phyloP scores from a whole-genome alignment of 495 filamentous ascomycete species.

The Penicillium psychrofluorescens region DNA sequence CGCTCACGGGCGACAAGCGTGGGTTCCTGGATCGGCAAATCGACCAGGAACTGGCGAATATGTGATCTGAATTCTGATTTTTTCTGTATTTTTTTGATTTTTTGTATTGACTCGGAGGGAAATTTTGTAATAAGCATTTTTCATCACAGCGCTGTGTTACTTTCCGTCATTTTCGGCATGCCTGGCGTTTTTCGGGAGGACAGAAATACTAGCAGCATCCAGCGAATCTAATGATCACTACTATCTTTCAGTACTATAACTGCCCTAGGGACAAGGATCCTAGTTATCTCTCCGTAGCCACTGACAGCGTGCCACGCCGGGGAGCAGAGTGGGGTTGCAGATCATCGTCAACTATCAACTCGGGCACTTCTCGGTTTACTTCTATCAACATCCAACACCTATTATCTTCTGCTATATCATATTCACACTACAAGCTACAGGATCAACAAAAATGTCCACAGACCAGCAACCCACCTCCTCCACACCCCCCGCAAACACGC shows the following conservation, averaged over 20 bases:
- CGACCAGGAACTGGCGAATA: conserved; percentile 87
- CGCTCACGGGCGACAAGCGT: conserved; percentile 72
- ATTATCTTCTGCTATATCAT: no score
- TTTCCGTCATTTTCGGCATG: conserved; percentile 18
- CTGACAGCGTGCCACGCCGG: no score
- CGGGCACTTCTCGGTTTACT: no score
- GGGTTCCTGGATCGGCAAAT: conserved; percentile 85
- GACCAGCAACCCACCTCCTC: no score
- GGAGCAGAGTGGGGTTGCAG: no score
- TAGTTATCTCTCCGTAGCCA: no score
- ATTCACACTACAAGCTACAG: no score
- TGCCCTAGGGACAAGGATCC: no score
- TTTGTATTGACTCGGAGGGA: conserved; percentile 3
- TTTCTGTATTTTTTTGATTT: conserved; percentile 5
- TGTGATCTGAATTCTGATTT: conserved; percentile 46
- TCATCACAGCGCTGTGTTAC: conserved; percentile 11
- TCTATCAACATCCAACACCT: no score
- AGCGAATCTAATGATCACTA: conserved; percentile 9
- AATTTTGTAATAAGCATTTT: conserved; percentile 15
- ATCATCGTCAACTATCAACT: no score
- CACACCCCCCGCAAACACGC: neutral
- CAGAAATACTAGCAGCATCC: conserved; percentile 10
- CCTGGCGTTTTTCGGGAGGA: conserved; percentile 19
- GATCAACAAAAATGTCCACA: no score
- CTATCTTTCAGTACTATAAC: no score